These are phyloP conservation scores for Starmerella vaccinii DNA, from an alignment of 805 yeast species.

Conservation along the genomic window DNA sequence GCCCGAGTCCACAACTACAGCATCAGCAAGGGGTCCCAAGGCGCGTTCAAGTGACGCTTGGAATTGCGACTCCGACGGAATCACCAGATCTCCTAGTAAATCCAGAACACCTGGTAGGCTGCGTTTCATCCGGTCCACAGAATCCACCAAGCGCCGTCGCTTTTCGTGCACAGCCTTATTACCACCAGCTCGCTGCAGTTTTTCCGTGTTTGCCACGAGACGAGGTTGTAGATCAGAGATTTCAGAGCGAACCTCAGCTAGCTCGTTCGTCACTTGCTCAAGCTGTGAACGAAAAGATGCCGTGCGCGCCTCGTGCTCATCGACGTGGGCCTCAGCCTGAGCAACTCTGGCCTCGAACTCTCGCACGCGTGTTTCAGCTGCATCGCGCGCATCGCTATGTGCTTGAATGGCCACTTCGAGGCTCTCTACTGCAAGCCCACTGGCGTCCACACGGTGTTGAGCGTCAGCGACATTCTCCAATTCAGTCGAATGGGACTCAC, in stretches of 20 bases:
- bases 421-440: slow-evolving; percentile 2
- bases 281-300: slow-evolving; percentile 17
- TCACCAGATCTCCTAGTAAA: slow-evolving; percentile 64
- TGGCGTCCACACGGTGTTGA: not conserved
- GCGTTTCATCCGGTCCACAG: slow-evolving; percentile 56
- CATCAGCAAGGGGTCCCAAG: slow-evolving; percentile 68
- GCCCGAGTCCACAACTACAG: slow-evolving; percentile 69
- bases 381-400: slow-evolving; percentile 4
- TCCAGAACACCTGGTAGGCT: slow-evolving; percentile 75
- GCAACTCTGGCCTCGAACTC: slow-evolving; percentile 3
- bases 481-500: slow-evolving; percentile 5
- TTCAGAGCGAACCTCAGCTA: slow-evolving; percentile 24
- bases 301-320: slow-evolving; percentile 16
- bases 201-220: slow-evolving; percentile 48
- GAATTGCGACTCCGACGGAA: slow-evolving; percentile 40
- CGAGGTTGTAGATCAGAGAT: slow-evolving; percentile 32
- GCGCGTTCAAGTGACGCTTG: slow-evolving; percentile 35
- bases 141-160: slow-evolving; percentile 63
- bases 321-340: slow-evolving; percentile 15
- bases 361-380: slow-evolving; percentile 1
- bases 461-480: slow-evolving; percentile 9
- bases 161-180: slow-evolving; percentile 63
- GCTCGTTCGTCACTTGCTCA: slow-evolving; percentile 14
- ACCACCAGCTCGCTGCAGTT: slow-evolving; percentile 64
- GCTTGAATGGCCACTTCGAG: not conserved